Evolutionary conservation across 495 filamentous ascomycete species (phyloP), one percentile per base, ranked within the genome.

Genomic region (Filosporella fistucella): DNA sequence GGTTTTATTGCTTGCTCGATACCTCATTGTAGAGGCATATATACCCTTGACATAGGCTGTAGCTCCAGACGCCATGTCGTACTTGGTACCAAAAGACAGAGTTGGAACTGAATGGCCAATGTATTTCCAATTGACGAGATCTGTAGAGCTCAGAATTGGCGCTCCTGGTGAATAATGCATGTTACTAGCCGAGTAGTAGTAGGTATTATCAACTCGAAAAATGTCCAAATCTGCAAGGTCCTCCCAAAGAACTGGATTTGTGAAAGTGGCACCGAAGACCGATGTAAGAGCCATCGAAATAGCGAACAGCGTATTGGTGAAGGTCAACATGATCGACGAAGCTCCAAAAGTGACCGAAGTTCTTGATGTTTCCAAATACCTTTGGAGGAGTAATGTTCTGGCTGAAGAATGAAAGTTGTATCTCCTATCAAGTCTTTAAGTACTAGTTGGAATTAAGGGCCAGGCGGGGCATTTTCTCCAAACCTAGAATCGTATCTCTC

Each of bases 81-180:
- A 82, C 13, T 63, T 63, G 10, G 57, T 32, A 16, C 67, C 69
- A 39, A 70, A 80, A 38, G 68, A 54, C 10, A 82, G 70, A 2
- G 34, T 55, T 0, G 78, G 78, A 0, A 84, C 68, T 7, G 72
- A 71, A 54, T 82, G 77, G 0, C 69, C 63, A 38, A 79, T 68
- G 24, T 63, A 68, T 23, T 77, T 69, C 78, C 78, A 82, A 57
- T 78, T 74, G 20, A 74, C 64, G 5, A 84, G 72, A 55, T 84
- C 73, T 48, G 67, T 70, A 2, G 77, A 81, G 13, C 62, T 63
- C 4, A 84, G 65, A 23, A 84, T 64, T 1, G 80, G 78, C 0
- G 80, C 80, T 35, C 80, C 78, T 3, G 78, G 80, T 6, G 75
- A 80, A 57, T 76, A 80, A 46, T 74, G 70, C 59, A 81, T 74